A percentile compares a stretch with the other conserved stretches of the same genome.
phyloP scores from a whole-genome alignment of 1,284 basidiomycete species.

The Violaceomyces palustris region DNA sequence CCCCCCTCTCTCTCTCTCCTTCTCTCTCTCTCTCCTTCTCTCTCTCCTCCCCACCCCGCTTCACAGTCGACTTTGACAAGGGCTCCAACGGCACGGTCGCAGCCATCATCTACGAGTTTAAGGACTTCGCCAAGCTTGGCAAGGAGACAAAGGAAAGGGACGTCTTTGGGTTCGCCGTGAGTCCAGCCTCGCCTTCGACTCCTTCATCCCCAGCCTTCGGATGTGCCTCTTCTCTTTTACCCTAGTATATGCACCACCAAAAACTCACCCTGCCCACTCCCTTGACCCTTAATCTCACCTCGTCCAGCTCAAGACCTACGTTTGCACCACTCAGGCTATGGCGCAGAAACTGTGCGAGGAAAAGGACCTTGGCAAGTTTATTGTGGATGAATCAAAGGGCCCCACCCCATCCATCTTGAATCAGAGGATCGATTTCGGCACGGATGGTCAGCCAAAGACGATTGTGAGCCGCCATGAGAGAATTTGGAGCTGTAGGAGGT shows the following conservation, averaged over 20 bases:
- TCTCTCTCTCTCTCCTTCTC: too few relatives aligned
- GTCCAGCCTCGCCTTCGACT: slow-evolving; percentile 28
- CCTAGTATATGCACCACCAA: too few relatives aligned
- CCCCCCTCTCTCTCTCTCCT: too few relatives aligned
- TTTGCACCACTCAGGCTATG: slow-evolving; percentile 53
- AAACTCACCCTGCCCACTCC: too few relatives aligned
- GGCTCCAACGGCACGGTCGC: slow-evolving; percentile 80
- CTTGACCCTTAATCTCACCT: slow-evolving; percentile 4
- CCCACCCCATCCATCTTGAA: slow-evolving; percentile 16
- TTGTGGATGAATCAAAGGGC: slow-evolving; percentile 27
- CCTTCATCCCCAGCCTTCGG: slow-evolving; percentile 1
- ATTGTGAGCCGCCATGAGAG: slow-evolving; percentile 12
- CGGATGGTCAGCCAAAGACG: slow-evolving; percentile 8
- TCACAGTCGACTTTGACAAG: slow-evolving; percentile 71
- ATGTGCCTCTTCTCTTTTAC: too few relatives aligned
- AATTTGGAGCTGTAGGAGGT: slow-evolving; percentile 1
- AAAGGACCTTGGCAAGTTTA: slow-evolving; percentile 42
- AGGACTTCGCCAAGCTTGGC: slow-evolving; percentile 77
- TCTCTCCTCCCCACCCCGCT: not conserved
- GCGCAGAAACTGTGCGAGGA: slow-evolving; percentile 23
- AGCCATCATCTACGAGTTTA: slow-evolving; percentile 92
- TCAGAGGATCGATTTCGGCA: slow-evolving; percentile 34
- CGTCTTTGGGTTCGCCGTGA: slow-evolving; percentile 47
- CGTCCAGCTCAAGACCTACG: slow-evolving; percentile 61
- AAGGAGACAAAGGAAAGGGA: slow-evolving; percentile 52